phyloP scores from a whole-genome alignment of 75 land plant genomes.

The Chamaecyparis obtusa region DNA sequence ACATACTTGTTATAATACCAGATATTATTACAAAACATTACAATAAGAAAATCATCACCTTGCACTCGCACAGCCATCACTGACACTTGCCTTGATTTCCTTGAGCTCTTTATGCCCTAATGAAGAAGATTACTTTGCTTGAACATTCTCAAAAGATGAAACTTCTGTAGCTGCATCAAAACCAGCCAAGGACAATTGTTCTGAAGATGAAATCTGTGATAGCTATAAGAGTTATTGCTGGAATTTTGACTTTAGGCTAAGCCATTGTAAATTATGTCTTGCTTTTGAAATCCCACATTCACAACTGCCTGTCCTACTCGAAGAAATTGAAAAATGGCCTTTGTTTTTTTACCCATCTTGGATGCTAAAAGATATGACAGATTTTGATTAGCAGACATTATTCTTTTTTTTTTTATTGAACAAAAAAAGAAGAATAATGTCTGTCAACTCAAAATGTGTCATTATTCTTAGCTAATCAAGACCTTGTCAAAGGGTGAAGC shows the following conservation, averaged over 20 bases:
- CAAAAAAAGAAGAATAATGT: too few species aligned
- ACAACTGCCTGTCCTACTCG: conserved; percentile 53
- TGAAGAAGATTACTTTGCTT: conserved; percentile 21
- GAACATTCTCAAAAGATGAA: conserved; percentile 33
- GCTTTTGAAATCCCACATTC: conserved; percentile 31
- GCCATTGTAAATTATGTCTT: conserved; percentile 10
- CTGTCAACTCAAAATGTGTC: too few species aligned
- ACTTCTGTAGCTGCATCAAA: conserved; percentile 26
- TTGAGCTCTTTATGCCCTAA: conserved; percentile 61
- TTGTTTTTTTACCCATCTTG: conserved; percentile 52
- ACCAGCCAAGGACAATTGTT: conserved; percentile 34
- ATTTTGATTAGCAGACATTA: too few species aligned
- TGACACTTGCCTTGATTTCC: conserved; percentile 44
- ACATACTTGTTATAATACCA: too few species aligned
- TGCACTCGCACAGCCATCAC: conserved; percentile 21
- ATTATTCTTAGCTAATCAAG: conserved; percentile 23
- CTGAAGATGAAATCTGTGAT: conserved; percentile 46
- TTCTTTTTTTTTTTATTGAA: too few species aligned
- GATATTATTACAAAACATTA: too few species aligned
- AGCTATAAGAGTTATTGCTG: conserved; percentile 37
- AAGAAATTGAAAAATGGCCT: conserved; percentile 19
- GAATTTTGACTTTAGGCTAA: conserved; percentile 3
- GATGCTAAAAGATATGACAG: conserved; percentile 53
- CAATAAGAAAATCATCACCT: too few species aligned
- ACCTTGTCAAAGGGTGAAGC: neutral